Evolutionary conservation across 2,329 filamentous ascomycete species (phyloP).

Genomic region (Tetracladium maxilliforme): DNA sequence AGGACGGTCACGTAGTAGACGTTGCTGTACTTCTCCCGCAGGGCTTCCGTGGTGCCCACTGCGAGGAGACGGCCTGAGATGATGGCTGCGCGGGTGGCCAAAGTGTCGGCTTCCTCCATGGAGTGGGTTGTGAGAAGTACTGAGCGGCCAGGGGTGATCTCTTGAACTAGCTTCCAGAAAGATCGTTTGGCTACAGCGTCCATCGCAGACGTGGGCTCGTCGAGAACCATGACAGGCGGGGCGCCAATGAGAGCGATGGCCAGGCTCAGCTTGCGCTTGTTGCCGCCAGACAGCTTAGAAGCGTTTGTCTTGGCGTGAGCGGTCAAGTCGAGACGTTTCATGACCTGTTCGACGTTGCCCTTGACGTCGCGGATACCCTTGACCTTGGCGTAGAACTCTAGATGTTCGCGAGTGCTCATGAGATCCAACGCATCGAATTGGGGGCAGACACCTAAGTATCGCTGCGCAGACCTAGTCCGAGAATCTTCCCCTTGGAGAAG

Average conservation of each 20-base stretch:
- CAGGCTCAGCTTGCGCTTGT: conserved; percentile 14
- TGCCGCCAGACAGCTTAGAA: conserved; percentile 15
- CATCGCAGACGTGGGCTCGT: conserved; percentile 16
- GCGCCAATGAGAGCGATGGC: conserved; percentile 17
- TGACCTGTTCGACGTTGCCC: conserved; percentile 13
- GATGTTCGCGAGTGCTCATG: conserved; percentile 14
- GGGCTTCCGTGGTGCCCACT: conserved; percentile 8
- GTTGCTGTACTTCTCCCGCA: conserved; percentile 9
- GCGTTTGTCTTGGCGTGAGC: conserved; percentile 10
- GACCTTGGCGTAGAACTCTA: conserved; percentile 16
- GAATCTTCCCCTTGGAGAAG: conserved; percentile 31
- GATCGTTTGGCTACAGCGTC: conserved; percentile 17
- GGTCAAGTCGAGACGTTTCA: conserved; percentile 12
- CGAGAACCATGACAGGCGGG: conserved; percentile 14
- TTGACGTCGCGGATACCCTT: conserved; percentile 14
- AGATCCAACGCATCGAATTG: conserved; percentile 18
- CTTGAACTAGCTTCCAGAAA: conserved; percentile 16
- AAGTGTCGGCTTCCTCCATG: conserved; percentile 20
- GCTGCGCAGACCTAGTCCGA: too few species aligned
- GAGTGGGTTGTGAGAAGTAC: conserved; percentile 19
- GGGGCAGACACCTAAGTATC: conserved; percentile 18
- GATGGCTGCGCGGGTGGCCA: conserved; percentile 17
- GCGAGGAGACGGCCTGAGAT: conserved; percentile 16
- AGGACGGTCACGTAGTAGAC: conserved; percentile 8
- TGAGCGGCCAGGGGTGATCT: conserved; percentile 11